Conservation (phyloP, 2,329 filamentous ascomycete species). For the Aureobasidium sp. region DNA sequence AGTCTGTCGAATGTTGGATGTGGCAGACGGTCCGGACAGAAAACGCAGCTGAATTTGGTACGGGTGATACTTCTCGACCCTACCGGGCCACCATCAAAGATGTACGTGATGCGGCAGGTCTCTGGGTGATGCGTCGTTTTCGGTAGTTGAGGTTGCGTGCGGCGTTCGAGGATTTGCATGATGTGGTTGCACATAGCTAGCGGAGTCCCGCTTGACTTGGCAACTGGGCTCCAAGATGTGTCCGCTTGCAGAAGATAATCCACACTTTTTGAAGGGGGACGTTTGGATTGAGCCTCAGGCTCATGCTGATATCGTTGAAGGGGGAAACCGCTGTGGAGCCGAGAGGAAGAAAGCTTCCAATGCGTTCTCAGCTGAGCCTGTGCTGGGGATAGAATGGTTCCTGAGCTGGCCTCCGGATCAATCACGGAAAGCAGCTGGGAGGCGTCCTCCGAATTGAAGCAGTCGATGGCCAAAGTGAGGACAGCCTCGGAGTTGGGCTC, state of each 20-base stretch:
- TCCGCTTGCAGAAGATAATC: slow-evolving; percentile 1
- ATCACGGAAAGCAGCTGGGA: slow-evolving; percentile 23
- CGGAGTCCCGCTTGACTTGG: neutral
- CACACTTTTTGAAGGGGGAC: slow-evolving; percentile 14
- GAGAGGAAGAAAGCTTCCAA: slow-evolving; percentile 25
- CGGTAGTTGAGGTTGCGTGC: slow-evolving; percentile 21
- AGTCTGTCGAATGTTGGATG: slow-evolving; percentile 23
- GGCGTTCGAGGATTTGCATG: neutral
- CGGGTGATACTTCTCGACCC: slow-evolving; percentile 8
- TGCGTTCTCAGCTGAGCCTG: slow-evolving; percentile 19
- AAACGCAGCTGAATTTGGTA: slow-evolving; percentile 20
- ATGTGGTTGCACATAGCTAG: slow-evolving; percentile 1
- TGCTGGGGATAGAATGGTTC: slow-evolving; percentile 14
- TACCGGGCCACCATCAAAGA: slow-evolving; percentile 9
- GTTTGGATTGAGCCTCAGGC: neutral
- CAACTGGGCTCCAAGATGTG: slow-evolving; percentile 17
- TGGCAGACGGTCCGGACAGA: slow-evolving; percentile 17
- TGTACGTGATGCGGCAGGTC: slow-evolving; percentile 11
- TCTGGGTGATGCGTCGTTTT: neutral
- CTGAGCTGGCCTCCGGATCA: slow-evolving; percentile 13
- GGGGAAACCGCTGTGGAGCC: slow-evolving; percentile 11
- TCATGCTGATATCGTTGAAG: slow-evolving; percentile 18
- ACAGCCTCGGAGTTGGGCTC: slow-evolving; percentile 18
- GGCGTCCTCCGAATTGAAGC: slow-evolving; percentile 23
- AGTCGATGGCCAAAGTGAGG: slow-evolving; percentile 20